Evolutionary conservation across 1,284 basidiomycete species (phyloP).

Genomic region (Rhodotorula sp.): DNA sequence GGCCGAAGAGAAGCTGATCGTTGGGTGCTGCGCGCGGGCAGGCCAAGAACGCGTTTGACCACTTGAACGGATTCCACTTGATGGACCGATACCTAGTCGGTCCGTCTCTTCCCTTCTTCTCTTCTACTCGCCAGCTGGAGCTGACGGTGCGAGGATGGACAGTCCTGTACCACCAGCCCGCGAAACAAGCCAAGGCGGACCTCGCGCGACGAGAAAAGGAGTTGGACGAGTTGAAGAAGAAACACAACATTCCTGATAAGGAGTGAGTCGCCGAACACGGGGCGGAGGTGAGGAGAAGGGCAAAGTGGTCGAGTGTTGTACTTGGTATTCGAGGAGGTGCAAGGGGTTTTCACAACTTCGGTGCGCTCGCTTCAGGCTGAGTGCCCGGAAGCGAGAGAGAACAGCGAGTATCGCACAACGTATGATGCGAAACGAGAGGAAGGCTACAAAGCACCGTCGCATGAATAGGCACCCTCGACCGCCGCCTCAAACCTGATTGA

Average conservation of each 20-base stretch:
- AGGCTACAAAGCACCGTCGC: not conserved
- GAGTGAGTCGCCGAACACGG: constrained; percentile 4
- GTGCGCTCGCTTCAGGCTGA: too few species aligned
- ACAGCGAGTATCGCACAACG: too few species aligned
- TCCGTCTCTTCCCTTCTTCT: constrained; percentile 34
- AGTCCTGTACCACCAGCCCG: constrained; percentile 96
- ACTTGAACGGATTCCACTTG: constrained; percentile 96
- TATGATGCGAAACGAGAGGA: too few species aligned
- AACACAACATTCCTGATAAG: constrained; percentile 55
- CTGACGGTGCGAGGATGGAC: constrained; percentile 9
- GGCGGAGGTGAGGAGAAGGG: not conserved
- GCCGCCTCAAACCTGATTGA: not conserved
- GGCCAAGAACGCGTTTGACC: constrained; percentile 87
- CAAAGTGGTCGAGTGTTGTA: not conserved
- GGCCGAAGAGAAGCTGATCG: too few species aligned
- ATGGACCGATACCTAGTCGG: constrained; percentile 88
- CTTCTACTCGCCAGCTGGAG: not conserved
- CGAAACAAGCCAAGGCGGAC: constrained; percentile 91
- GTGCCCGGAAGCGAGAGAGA: too few species aligned
- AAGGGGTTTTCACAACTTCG: not conserved
- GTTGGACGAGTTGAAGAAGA: constrained; percentile 78
- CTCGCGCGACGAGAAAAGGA: constrained; percentile 89
- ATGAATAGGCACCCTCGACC: not conserved
- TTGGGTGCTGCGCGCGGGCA: constrained; percentile 7
- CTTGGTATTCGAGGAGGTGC: not conserved